Evolutionary conservation across 352 stramenopile species (phyloP).

Genomic region (Globisporangium canariense): DNA sequence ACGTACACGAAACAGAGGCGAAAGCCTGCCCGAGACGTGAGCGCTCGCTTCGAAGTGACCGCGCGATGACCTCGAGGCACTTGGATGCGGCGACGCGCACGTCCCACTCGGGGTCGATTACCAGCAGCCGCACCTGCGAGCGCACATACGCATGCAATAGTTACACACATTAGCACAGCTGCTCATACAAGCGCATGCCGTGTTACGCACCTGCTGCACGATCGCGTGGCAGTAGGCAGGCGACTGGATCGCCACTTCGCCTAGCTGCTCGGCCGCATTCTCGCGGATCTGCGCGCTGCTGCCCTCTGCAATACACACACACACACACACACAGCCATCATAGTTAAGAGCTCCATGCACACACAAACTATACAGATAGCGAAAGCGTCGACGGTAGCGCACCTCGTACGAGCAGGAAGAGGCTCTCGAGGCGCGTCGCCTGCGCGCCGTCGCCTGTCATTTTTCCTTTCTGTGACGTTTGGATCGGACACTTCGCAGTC

Average conservation of each 20-base stretch:
- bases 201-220: constrained; percentile 34
- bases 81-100: constrained; percentile 67
- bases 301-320: constrained; percentile 37
- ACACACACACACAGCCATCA: neutral
- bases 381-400: neutral
- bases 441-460: constrained; percentile 24
- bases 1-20: constrained; percentile 43
- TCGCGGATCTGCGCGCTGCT: constrained; percentile 62
- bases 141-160: neutral
- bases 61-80: constrained; percentile 55
- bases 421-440: constrained; percentile 69
- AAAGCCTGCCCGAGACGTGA: constrained; percentile 32
- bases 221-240: constrained; percentile 50
- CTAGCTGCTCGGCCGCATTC: constrained; percentile 71
- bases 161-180: neutral
- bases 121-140: constrained; percentile 45
- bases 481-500: neutral
- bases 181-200: neutral
- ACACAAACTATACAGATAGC: neutral
- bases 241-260: constrained; percentile 48
- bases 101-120: constrained; percentile 62
- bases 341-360: neutral
- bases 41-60: constrained; percentile 26
- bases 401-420: constrained; percentile 76
- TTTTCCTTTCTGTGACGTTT: neutral